These are phyloP conservation scores for Plasmopara halstedii DNA, from an alignment of 352 stramenopile species.

Conservation along the genomic window DNA sequence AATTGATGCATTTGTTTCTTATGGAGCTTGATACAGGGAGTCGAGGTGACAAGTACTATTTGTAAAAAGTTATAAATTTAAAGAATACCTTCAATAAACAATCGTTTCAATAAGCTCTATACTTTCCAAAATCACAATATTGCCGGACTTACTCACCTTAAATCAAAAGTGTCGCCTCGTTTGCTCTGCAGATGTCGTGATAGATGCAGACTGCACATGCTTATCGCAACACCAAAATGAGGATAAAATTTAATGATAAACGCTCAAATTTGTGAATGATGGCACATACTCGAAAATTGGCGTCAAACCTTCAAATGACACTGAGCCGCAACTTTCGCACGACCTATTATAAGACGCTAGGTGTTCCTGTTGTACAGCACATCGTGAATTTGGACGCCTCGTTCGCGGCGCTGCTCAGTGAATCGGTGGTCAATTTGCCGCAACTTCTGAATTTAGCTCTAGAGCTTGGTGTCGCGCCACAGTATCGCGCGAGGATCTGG, in stretches of 20 bases:
- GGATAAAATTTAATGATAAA: too few relatives aligned
- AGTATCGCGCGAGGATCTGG: conserved; percentile 49
- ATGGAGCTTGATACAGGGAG: conserved; percentile 25
- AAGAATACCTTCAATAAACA: conserved; percentile 28
- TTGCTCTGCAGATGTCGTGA: too few relatives aligned
- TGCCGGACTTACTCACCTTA: background rate
- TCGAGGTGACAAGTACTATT: conserved; percentile 24
- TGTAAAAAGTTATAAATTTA: conserved; percentile 29
- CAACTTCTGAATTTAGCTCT: conserved; percentile 70
- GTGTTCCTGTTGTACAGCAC: conserved; percentile 75
- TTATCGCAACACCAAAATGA: too few relatives aligned
- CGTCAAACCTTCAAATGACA: too few relatives aligned
- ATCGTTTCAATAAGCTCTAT: too few relatives aligned
- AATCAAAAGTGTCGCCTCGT: too few relatives aligned
- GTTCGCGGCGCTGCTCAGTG: conserved; percentile 55
- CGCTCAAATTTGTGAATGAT: too few relatives aligned
- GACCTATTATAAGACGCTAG: conserved; percentile 85
- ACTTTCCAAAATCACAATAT: background rate
- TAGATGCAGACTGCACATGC: too few relatives aligned
- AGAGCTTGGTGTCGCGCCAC: conserved; percentile 56
- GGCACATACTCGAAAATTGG: too few relatives aligned
- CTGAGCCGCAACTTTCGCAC: conserved; percentile 69
- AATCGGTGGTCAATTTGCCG: conserved; percentile 44
- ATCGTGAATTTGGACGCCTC: conserved; percentile 75
- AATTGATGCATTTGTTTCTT: conserved; percentile 22